These are phyloP conservation scores for Xylaria sp. DNA, from an alignment of 2,329 filamentous ascomycete species.

Conservation along the genomic window DNA sequence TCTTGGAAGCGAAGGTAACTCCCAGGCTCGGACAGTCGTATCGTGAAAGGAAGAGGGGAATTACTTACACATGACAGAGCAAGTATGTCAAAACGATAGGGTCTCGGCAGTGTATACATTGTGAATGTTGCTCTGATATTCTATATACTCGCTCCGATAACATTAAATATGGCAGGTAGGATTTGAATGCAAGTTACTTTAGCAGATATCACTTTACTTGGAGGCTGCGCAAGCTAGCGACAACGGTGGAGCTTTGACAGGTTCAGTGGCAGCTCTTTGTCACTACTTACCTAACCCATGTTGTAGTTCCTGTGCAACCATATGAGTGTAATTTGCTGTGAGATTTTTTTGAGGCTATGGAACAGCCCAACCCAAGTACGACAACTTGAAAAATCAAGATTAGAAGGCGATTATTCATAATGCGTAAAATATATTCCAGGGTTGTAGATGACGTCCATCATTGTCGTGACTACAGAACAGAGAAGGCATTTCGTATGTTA, in stretches of 20 bases:
- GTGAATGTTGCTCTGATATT: too few species aligned
- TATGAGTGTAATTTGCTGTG: background rate
- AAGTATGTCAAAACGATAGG: background rate
- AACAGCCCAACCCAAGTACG: too few species aligned
- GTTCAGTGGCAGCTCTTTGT: too few species aligned
- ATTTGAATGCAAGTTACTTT: background rate
- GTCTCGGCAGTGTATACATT: background rate
- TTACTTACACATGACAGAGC: background rate
- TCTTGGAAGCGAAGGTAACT: background rate
- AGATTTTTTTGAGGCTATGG: too few species aligned
- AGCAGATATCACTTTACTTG: background rate
- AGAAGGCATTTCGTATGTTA: background rate
- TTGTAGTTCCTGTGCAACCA: background rate
- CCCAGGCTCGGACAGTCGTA: background rate
- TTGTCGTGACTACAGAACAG: background rate
- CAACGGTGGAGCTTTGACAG: background rate
- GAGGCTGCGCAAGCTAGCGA: background rate
- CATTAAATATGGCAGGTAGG: background rate
- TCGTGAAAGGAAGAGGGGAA: background rate
- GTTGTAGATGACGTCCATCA: background rate
- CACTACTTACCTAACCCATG: background rate
- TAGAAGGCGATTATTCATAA: too few species aligned
- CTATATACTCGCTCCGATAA: background rate
- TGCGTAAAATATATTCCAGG: background rate
- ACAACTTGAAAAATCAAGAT: too few species aligned